phyloP scores from a whole-genome alignment of 805 yeast genomes.

The Yarrowia sp. region DNA sequence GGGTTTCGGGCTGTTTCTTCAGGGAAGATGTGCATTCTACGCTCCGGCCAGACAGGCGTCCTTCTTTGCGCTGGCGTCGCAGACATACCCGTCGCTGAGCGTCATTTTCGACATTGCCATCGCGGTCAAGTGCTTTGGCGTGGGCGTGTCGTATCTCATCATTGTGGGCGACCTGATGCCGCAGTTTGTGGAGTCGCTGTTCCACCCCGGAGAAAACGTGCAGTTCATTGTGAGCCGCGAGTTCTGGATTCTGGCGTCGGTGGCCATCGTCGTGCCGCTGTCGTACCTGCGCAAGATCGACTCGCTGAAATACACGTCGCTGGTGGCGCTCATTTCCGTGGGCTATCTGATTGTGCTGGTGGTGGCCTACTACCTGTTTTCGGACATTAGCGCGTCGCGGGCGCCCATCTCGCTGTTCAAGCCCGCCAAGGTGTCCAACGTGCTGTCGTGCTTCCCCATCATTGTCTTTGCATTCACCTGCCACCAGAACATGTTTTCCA shows the following conservation, averaged over 20 bases:
- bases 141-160: constrained; percentile 74
- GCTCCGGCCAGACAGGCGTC: constrained; percentile 68
- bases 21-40: constrained; percentile 62
- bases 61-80: constrained; percentile 68
- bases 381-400: constrained; percentile 59
- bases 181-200: constrained; percentile 49
- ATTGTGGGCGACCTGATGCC: constrained; percentile 82
- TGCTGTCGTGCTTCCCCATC: constrained; percentile 84
- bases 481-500: constrained; percentile 92
- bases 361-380: constrained; percentile 66
- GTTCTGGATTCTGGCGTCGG: constrained; percentile 57
- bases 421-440: constrained; percentile 54
- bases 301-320: constrained; percentile 83
- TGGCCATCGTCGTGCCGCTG: constrained; percentile 62
- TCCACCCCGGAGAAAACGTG: constrained; percentile 40
- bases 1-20: constrained; percentile 70
- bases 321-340: constrained; percentile 82
- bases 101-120: constrained; percentile 76
- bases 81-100: constrained; percentile 73
- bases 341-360: constrained; percentile 78
- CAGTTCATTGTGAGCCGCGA: constrained; percentile 48
- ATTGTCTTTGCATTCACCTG: constrained; percentile 95
- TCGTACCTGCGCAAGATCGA: constrained; percentile 78
- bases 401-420: constrained; percentile 60
- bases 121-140: constrained; percentile 80